Evolutionary conservation across 306 rosid species (phyloP), one percentile per base, ranked within the genome.

Genomic region (Medicago arabica): DNA sequence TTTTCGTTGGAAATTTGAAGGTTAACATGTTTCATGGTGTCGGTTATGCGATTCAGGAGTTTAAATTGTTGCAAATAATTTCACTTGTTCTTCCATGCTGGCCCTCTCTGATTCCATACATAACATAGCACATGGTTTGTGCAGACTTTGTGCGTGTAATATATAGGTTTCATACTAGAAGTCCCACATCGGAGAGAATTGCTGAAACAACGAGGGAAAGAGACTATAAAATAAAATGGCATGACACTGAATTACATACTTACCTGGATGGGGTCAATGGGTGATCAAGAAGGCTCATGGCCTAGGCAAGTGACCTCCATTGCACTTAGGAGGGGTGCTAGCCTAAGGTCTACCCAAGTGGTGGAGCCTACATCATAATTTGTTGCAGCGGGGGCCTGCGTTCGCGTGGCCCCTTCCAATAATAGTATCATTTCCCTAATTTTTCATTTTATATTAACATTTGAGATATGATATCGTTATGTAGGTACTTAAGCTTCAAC

Each of bases 321-420:
- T 54, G 28, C 60, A 54, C 60, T 54, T 54, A 17, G 60, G 60
- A 54, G 60, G 60, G 60, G 60, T 17, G 60, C 28, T 54, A 3
- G 11, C 14, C 60, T 54, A 54, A 54, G 60, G 5, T 54, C 28
- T 54, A 54, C 28, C 28, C 28, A 54, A 54, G 60, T 18, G 60
- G 60, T 61, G 34, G 88, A 82, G 55, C 75, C 86, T 82, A 69
- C 78, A 63, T 88, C 88, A 69, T 71, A 66, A 88, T 88, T 86
- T 88, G 84, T 88, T 77, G 23, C 1, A 21, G 84, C 55, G 75
- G 85, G 77, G 87, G 84, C 77, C 64, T 88, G 90, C 86, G 88
- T 86, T 2, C 87, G 87, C 86, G 87, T 82, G 62, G 75, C 80
- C 87, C 62, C 87, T 6, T 53, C 59, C 25, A 46, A 46, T 43